phyloP scores from a whole-genome alignment of 352 stramenopile species.

The Phytophthora brassicae region DNA sequence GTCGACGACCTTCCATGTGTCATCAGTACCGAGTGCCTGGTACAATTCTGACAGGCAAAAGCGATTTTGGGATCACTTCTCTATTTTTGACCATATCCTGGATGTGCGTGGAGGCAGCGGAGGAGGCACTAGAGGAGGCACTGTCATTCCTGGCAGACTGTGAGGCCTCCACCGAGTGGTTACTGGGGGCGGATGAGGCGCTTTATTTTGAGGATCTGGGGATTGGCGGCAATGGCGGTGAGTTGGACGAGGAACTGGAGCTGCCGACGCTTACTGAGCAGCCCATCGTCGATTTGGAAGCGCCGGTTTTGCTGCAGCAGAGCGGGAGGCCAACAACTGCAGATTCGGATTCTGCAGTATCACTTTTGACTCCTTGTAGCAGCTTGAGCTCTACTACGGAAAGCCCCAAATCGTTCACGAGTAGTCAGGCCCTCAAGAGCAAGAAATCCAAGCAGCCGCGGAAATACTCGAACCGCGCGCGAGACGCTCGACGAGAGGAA shows the following conservation, averaged over 20 bases:
- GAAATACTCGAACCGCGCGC: constrained; percentile 38
- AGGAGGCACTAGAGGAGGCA: constrained; percentile 39
- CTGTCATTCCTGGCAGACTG: constrained; percentile 44
- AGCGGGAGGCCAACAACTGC: no score
- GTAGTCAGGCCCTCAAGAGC: constrained; percentile 7
- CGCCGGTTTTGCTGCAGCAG: background rate
- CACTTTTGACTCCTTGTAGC: background rate
- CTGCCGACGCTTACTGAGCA: constrained; percentile 28
- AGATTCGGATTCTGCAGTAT: background rate
- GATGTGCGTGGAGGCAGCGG: constrained; percentile 17
- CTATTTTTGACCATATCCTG: no score
- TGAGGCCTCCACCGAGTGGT: constrained; percentile 37
- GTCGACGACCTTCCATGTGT: background rate
- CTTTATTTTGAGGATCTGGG: constrained; percentile 17
- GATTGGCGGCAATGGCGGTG: constrained; percentile 5
- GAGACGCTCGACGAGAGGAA: constrained; percentile 35
- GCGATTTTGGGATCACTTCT: no score
- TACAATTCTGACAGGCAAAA: no score
- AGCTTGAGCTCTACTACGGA: background rate
- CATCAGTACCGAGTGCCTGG: background rate
- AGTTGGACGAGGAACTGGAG: constrained; percentile 21
- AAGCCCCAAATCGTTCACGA: constrained; percentile 11
- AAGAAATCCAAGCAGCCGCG: constrained; percentile 24
- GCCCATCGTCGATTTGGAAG: constrained; percentile 4
- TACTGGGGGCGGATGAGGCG: constrained; percentile 20